Evolutionary conservation across 108 stramenopile genomes (phyloP).

Genomic region (Hondaea fermentalgiana): DNA sequence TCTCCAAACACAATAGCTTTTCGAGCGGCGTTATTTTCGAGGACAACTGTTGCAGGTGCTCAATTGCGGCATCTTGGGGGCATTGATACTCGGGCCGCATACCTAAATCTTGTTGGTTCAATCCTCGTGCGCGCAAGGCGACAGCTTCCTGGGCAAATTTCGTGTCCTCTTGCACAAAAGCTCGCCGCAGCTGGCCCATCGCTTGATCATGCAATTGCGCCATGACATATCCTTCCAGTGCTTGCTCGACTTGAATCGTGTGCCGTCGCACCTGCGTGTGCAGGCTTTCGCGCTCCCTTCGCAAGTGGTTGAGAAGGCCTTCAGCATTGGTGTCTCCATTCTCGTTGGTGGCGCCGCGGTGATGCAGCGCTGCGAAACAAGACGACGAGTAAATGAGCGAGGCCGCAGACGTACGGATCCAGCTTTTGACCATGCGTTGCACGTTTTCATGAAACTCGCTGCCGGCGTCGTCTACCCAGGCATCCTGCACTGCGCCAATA

Average conservation of each 20-base stretch:
- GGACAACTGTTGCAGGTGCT: neutral
- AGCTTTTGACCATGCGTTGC: neutral
- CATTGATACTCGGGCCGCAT: slow-evolving; percentile 10
- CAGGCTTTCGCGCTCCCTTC: neutral
- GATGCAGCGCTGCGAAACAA: neutral
- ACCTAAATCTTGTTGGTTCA: neutral
- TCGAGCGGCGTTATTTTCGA: neutral
- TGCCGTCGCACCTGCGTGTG: neutral
- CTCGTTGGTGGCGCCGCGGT: no score
- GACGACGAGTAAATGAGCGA: neutral
- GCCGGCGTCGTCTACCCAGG: neutral
- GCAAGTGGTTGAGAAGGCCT: neutral
- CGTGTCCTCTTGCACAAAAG: neutral
- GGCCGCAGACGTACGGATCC: neutral
- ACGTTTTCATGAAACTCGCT: neutral
- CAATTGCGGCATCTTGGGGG: neutral
- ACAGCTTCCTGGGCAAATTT: neutral
- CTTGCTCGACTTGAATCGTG: neutral
- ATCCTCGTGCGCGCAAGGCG: neutral
- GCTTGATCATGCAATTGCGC: neutral
- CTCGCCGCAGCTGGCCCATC: neutral
- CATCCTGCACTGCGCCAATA: neutral
- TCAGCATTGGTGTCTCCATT: neutral
- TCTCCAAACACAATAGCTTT: neutral
- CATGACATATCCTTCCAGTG: neutral